Evolutionary conservation across 768 basidiomycete genomes (phyloP), one percentile per base, ranked within the genome.

Genomic region (Naganishia vaughanmartiniae): DNA sequence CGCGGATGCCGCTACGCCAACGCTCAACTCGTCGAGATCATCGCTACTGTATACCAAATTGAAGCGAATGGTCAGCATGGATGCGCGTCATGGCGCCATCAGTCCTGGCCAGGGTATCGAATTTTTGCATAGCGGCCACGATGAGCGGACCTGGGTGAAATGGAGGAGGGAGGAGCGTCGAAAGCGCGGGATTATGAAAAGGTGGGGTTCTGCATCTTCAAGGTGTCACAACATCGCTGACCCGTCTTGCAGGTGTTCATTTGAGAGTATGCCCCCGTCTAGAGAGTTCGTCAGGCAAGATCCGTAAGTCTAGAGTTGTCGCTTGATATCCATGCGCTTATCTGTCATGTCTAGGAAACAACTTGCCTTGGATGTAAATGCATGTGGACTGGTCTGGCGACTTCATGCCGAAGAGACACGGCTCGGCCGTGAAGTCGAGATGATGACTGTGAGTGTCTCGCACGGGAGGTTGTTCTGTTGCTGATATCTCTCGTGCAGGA

Each of bases 381-480:
- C 60, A 1, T 63, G 60, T 36, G 39, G 39, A 14, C 60, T 63
- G 2, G 39, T 45, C 24, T 63, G 60, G 60, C n/a, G 39, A 1
- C 39, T 63, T 7, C 10, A 28, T n/a, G 17, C 39, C 21, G 39
- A 63, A 45, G 60, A 63, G 24, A 42, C 30, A 45, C 60, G 60
- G 4, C 24, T 63, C 34, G 42, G 60, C 5, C 39, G 36, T 3
- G 60, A 63, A n/a, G 42, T 63, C 24, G 60, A 45, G 2, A n/a
- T 63, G 39, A 63, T 63, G 60, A 63, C 60, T 26, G 60, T 45
- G 42, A 63, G 60, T 45, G 2, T n/a, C n/a, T 12, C 24, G 24
- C 36, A n/a, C 2, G 6, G 36, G n/a, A 39, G 2, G 14, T 2
- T n/a, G n/a, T 7, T 24, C 7, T 39, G 21, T 39, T n/a, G 21